Conservation (phyloP, 2,329 filamentous ascomycete genomes). For the Clarireedia paspali region DNA sequence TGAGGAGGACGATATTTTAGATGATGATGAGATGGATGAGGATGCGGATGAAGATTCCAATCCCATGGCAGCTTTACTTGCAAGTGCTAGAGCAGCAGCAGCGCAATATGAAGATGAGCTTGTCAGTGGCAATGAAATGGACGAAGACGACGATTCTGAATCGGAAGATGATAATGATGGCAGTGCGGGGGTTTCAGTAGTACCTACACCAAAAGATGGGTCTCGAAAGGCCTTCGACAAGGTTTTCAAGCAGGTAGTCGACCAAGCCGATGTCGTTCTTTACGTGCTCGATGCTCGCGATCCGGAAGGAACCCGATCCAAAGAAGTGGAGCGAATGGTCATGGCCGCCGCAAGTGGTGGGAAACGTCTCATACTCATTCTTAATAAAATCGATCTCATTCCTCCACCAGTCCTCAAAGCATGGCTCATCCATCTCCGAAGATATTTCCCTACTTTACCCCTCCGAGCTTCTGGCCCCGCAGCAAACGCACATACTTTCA, state of each 20-base stretch:
- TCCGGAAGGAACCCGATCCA: conserved; percentile 82
- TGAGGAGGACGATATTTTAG: conserved; percentile 41
- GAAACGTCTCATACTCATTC: conserved; percentile 81
- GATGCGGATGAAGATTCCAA: conserved; percentile 62
- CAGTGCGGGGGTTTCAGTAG: conserved; percentile 42
- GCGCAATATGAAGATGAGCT: conserved; percentile 56
- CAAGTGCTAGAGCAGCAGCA: conserved; percentile 73
- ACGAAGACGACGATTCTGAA: conserved; percentile 45
- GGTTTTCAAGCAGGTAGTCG: conserved; percentile 88
- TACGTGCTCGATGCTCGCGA: conserved; percentile 92
- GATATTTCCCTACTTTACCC: conserved; percentile 86
- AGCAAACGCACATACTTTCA: conserved; percentile 82
- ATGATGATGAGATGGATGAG: conserved; percentile 45
- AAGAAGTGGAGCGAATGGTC: conserved; percentile 82
- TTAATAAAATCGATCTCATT: conserved; percentile 94
- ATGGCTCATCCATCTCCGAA: conserved; percentile 78
- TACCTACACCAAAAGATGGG: conserved; percentile 47
- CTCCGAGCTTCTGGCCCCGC: conserved; percentile 77
- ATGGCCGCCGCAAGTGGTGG: conserved; percentile 79
- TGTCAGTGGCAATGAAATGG: conserved; percentile 44
- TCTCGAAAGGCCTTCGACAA: conserved; percentile 90
- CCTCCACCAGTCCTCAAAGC: conserved; percentile 73
- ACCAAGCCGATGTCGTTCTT: conserved; percentile 81
- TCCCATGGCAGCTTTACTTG: conserved; percentile 86
- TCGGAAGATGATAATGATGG: conserved; percentile 38